Base-by-base conservation (phyloP, 768 basidiomycete species). In the Xerocomellus chrysenteron region DNA sequence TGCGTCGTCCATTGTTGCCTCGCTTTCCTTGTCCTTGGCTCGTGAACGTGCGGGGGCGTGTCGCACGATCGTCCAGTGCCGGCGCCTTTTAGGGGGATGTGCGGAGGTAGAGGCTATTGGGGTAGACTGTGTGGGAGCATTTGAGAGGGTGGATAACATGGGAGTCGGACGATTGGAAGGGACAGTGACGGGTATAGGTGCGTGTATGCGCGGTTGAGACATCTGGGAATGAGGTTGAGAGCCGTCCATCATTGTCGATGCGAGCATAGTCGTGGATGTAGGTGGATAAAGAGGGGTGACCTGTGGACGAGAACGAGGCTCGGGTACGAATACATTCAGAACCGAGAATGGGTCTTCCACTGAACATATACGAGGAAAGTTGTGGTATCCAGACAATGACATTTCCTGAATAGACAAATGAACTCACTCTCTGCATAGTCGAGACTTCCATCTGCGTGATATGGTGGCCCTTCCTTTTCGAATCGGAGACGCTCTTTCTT, bases 311-410 rank as follows among this genome's bases (percentile, higher is more conserved):
- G 77, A 69, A 6, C 64, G 77, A 0, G 78, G 75, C 11, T 88
- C 85, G 11, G 86, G 86, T 12, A 82, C 83, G 46, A 90, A 76
- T 36, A 75, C 74, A 17, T 82, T 85, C 2, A 92, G 77, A 1
- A 87, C 71, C 11, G 86, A 80, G 68, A 90, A 90, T 1, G 89
- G 88, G 58, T 90, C 87, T 68, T 92, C 89, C 80, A 90, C 88
- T 90, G 49, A 48, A 30, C 28, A 28, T 40, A 60, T 30, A 57
- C 54, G 42, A 57, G 35, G 33, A 50, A 40, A 39, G 8, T 1
- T 41, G 30, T 52, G 24, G 19, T 41, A 45, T 51, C 33, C 24
- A 24, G n/a, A 37, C 37, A 40, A 39, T 13, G 30, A 6, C 37
- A 36, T 19, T 26, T n/a, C 43, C 17, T 35, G n/a, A 21, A 43